Evolutionary conservation across 257 asterid species (phyloP).

Genomic region (Galeopsis tetrahit): DNA sequence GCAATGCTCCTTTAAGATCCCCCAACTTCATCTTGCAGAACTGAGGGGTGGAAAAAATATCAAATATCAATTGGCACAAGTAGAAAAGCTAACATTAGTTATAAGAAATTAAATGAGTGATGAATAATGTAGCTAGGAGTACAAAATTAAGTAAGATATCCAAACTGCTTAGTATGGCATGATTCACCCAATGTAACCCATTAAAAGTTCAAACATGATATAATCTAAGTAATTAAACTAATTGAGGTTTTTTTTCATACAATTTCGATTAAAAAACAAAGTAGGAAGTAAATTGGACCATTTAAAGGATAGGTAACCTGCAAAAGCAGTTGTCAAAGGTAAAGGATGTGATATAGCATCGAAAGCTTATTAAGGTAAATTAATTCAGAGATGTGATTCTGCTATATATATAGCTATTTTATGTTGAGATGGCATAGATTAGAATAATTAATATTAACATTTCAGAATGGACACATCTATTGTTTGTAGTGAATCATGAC

Average conservation of each 20-base stretch:
- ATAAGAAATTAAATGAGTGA: neutral
- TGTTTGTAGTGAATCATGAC: neutral
- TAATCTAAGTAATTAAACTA: neutral
- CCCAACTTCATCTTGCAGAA: slow-evolving; percentile 85
- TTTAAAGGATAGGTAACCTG: neutral
- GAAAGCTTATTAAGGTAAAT: neutral
- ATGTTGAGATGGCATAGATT: neutral
- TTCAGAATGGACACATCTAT: neutral
- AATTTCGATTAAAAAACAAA: neutral
- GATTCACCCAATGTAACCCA: neutral
- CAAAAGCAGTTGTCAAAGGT: slow-evolving; percentile 2
- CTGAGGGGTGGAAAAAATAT: slow-evolving; percentile 39
- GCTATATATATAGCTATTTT: slow-evolving; percentile 11
- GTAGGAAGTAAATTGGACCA: neutral
- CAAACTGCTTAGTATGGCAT: neutral
- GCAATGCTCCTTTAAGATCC: slow-evolving; percentile 79
- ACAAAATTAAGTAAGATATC: neutral
- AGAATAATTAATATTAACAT: neutral
- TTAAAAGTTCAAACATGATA: neutral
- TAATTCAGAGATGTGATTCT: neutral
- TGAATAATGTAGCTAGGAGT: neutral
- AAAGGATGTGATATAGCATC: neutral
- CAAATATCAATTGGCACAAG: slow-evolving; percentile 20
- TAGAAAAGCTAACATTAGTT: neutral
- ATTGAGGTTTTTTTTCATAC: neutral